Evolutionary conservation across 1,284 basidiomycete genomes (phyloP), one percentile per base, ranked within the genome.

Genomic region (Puccinia coronata): DNA sequence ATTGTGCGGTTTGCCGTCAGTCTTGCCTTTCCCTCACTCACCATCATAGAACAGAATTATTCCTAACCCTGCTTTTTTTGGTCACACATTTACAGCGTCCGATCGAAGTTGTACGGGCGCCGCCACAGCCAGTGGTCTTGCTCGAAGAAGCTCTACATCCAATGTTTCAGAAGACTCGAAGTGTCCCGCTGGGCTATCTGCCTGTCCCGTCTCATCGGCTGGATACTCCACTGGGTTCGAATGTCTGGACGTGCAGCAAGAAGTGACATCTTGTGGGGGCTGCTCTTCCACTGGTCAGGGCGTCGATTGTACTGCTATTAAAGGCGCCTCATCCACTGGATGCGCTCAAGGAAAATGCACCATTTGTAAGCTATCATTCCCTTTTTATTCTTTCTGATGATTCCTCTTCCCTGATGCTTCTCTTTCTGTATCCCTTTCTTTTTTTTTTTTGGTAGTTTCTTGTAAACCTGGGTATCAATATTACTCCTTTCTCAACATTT

Each of bases 1-100:
- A 57, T 36, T 73, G 71, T 43, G 57, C 71, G 53, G 39, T 73
- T n/a, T 73, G 71, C 39, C 53, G 71, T 73, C 3, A 34, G 71
- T 43, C 12, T 6, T 23, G 49, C 3, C n/a, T n/a, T 36, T 8
- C n/a, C 14, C 55, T n/a, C n/a, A n/a, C n/a, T n/a, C n/a, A n/a
- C n/a, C n/a, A n/a, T n/a, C n/a, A n/a, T n/a, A n/a, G n/a, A n/a
- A n/a, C n/a, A n/a, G n/a, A n/a, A n/a, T n/a, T n/a, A n/a, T n/a
- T n/a, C n/a, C 28, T 6, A 11, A 31, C 25, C 36, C 18, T 72
- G 4, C 23, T 69, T 49, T 28, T 31, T 49, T 2, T 67, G 20
- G 16, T 5, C 6, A n/a, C 20, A 12, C 41, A n/a, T n/a, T n/a
- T n/a, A n/a, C n/a, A 76, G 59, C 59, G 9, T 20, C 36, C 25